Base-by-base conservation (phyloP, 192 early-diverging fungal genomes). In the Tieghemiomyces parasiticus region DNA sequence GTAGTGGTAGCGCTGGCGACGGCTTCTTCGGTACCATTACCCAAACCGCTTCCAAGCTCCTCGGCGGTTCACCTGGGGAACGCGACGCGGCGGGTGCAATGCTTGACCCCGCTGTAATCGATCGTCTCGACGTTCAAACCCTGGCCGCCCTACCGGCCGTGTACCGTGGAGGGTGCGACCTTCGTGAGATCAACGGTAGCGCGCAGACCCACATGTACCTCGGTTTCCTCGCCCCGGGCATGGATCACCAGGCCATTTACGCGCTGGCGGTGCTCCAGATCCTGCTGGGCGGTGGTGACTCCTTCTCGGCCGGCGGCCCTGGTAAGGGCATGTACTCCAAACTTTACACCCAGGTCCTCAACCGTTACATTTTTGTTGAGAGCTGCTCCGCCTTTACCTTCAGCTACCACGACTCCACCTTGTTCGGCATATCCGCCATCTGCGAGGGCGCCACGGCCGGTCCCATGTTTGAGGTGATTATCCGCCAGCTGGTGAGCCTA, bases 291-390 rank as follows among this genome's bases (percentile, higher is more conserved):
- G 95, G 95, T 33, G 95, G 95, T 44, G 91, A 92, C 4, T 90
- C 89, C 1, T 98, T 98, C 67, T 90, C 87, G 14, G 95, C 95
- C 0, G 95, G 95, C 60, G 95, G 95, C 9, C 95, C 95, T 1
- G 92, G 95, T 3, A 95, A 98, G 73, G 95, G 95, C 55, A 95
- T 98, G 92, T 93, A 98, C 78, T 94, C 93, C 46, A 81, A 93
- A 3, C 77, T 98, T 32, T 98, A 93, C 67, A 95, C 89, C 14
- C 85, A 91, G 42, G 93, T 98, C 2, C 74, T 98, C 33, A 95
- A 95, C 67, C 88, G 90, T 62, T 82, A 91, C 68, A 79, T 83
- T 58, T 98, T 91, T 91, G 83, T 98, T 20, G 95, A 98, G 66
- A 88, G 81, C 12, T 98, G 95, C 72, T 81, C 90, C 71, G 82